A percentile compares a stretch with the other conserved stretches of the same genome.
These are phyloP conservation scores for Diaporthe sp. DNA, from an alignment of 2,329 filamentous ascomycete genomes.

Conservation along the genomic window DNA sequence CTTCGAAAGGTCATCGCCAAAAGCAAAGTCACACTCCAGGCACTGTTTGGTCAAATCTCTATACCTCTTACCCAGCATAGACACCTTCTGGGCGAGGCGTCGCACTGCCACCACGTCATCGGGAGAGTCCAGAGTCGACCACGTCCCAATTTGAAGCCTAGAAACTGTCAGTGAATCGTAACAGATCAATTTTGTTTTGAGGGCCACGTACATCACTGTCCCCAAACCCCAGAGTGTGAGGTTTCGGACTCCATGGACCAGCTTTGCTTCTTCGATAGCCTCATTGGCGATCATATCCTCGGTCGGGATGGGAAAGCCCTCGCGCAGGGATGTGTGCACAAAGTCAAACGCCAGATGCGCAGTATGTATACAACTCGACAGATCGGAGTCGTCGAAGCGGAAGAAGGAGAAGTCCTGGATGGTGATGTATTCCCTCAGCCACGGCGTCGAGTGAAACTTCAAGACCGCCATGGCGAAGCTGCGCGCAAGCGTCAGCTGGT, in stretches of 20 bases:
- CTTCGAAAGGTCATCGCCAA: constrained; percentile 34
- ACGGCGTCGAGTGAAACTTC: constrained; percentile 36
- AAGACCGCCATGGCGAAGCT: constrained; percentile 27
- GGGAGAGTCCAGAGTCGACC: constrained; percentile 14
- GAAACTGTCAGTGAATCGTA: background rate
- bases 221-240: constrained; percentile 34
- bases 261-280: constrained; percentile 36
- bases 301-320: background rate
- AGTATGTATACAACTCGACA: constrained; percentile 34
- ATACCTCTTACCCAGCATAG: constrained; percentile 28
- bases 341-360: constrained; percentile 36
- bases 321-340: background rate
- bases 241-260: constrained; percentile 33
- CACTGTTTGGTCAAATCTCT: constrained; percentile 32
- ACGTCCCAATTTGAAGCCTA: constrained; percentile 31
- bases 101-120: constrained; percentile 29
- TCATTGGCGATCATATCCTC: constrained; percentile 21
- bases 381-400: constrained; percentile 2
- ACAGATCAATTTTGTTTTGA: background rate
- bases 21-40: constrained; percentile 35
- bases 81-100: background rate
- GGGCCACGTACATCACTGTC: background rate
- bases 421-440: constrained; percentile 31
- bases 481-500: constrained; percentile 29
- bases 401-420: constrained; percentile 36